Percentiles rank a stretch among this genome's conserved stretches.
phyloP scores from a whole-genome alignment of 164 flowering plant species.

The Amborella trichopoda region DNA sequence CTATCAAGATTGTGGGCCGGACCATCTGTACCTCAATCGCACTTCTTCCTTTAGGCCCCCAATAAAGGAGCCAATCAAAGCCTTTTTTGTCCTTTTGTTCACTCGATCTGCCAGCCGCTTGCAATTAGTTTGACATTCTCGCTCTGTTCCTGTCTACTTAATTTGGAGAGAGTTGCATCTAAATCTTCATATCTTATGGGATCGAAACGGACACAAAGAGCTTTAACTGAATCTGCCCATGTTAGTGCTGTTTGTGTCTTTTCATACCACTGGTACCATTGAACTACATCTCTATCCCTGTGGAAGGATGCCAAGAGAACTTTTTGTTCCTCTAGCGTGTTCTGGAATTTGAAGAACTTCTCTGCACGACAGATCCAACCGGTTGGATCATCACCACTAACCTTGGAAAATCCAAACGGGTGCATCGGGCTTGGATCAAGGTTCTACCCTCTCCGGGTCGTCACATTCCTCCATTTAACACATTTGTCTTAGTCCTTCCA shows the following conservation, averaged over 20 bases:
- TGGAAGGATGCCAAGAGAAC: neutral
- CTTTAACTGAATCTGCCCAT: neutral
- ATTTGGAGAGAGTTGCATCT: neutral
- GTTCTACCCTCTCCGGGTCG: no score
- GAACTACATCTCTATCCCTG: neutral
- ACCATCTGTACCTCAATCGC: neutral
- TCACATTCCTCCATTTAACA: no score
- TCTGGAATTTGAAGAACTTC: neutral
- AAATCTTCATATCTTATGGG: neutral
- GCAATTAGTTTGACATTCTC: neutral
- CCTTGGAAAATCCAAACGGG: neutral
- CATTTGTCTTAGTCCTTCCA: no score
- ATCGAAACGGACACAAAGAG: neutral
- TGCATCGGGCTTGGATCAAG: no score
- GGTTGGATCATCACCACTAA: neutral
- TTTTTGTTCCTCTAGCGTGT: neutral
- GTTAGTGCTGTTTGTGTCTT: neutral
- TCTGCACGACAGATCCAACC: neutral
- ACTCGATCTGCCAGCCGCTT: neutral
- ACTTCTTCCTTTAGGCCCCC: no score
- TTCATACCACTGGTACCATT: constrained; percentile 1
- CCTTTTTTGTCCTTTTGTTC: neutral
- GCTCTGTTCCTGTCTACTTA: neutral
- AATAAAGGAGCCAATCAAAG: neutral
- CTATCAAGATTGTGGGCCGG: no score